Conservation (phyloP, 345 rosid genomes). For the Rubroshorea leprosula region DNA sequence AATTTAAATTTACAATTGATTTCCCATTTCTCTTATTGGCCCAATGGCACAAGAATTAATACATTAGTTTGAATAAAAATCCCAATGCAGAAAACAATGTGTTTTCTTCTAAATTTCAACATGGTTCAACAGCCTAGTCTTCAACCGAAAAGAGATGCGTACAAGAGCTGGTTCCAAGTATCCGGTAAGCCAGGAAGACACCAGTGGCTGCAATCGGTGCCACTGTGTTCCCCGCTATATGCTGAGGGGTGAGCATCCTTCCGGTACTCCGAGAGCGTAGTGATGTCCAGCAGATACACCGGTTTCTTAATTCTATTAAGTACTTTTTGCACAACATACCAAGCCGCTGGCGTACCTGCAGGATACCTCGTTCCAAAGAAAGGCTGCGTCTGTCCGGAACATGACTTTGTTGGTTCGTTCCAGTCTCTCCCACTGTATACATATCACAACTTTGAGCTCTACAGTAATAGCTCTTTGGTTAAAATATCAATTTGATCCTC, state of each 20-base stretch:
- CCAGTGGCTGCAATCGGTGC: conserved; percentile 85
- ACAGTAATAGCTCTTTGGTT: too few relatives aligned
- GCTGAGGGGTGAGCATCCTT: conserved; percentile 75
- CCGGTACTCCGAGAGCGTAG: conserved; percentile 51
- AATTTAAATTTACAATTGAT: conserved; percentile 23
- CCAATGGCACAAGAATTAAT: conserved; percentile 2
- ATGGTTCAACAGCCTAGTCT: not conserved
- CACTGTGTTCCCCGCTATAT: conserved; percentile 33
- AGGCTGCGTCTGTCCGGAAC: conserved; percentile 57
- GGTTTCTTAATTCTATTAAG: conserved; percentile 67
- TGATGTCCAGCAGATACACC: conserved; percentile 63
- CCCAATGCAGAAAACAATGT: conserved; percentile 3
- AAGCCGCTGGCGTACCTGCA: conserved; percentile 60
- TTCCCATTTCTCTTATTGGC: conserved; percentile 16
- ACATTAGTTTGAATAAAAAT: conserved; percentile 1
- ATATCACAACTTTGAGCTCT: too few relatives aligned
- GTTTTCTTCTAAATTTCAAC: not conserved
- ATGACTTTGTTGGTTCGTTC: conserved; percentile 54
- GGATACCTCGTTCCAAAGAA: conserved; percentile 60
- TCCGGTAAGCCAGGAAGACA: conserved; percentile 96
- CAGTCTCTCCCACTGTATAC: conserved; percentile 90
- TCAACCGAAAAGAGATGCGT: conserved; percentile 41
- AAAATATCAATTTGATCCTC: too few relatives aligned
- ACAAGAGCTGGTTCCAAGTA: conserved; percentile 78
- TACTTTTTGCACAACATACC: conserved; percentile 68